Percentiles rank a stretch among this genome's conserved stretches.
Conservation (phyloP, 352 stramenopile species). For the Pythium diclinum region DNA sequence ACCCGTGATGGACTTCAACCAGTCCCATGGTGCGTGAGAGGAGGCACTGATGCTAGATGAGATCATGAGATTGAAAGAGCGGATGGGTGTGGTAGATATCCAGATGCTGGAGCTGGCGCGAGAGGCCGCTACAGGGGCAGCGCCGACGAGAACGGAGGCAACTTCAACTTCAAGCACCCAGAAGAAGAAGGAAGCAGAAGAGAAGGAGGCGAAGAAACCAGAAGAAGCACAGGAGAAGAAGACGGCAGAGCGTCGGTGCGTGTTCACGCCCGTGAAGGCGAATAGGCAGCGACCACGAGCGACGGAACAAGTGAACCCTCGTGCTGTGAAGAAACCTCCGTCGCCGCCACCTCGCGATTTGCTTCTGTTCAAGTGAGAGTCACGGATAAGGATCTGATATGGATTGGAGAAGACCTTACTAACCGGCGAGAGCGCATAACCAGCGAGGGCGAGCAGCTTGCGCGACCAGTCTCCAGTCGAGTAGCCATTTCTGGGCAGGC, state of each 20-base stretch:
- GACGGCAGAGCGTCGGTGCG: conserved; percentile 30
- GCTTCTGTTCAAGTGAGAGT: conserved; percentile 42
- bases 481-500: not conserved
- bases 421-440: no score
- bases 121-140: conserved; percentile 17
- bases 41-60: not conserved
- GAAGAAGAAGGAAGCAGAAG: not conserved
- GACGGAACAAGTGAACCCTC: not conserved
- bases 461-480: not conserved
- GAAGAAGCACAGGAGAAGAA: not conserved
- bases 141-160: not conserved
- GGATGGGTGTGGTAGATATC: conserved; percentile 36
- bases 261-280: conserved; percentile 60
- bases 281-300: conserved; percentile 21
- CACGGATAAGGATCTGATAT: no score
- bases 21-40: conserved; percentile 42
- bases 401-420: no score
- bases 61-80: not conserved
- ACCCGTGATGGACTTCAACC: conserved; percentile 35
- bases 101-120: conserved; percentile 48
- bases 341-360: conserved; percentile 18
- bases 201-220: not conserved
- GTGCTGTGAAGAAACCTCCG: not conserved
- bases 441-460: conserved; percentile 17
- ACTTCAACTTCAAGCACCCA: not conserved